These are phyloP conservation scores for Termitomyces sp. DNA, from an alignment of 1,284 basidiomycete genomes.

Conservation along the genomic window DNA sequence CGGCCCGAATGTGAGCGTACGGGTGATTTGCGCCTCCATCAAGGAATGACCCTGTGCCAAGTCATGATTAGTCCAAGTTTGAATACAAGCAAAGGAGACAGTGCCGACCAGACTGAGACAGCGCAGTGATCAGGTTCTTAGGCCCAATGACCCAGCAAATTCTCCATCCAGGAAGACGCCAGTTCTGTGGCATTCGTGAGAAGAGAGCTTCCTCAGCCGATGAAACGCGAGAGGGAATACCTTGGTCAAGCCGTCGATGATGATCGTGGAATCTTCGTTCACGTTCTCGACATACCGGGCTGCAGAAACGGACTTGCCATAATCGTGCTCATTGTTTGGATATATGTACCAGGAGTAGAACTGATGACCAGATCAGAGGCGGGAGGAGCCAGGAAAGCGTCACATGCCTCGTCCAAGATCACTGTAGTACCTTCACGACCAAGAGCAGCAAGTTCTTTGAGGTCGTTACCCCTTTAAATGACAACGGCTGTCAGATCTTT, in stretches of 20 bases:
- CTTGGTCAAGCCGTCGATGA: slow-evolving; percentile 93
- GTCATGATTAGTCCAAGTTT: slow-evolving; percentile 5
- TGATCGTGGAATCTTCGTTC: slow-evolving; percentile 74
- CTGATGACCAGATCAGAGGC: slow-evolving; percentile 29
- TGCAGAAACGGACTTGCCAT: slow-evolving; percentile 77
- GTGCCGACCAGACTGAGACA: slow-evolving; percentile 71
- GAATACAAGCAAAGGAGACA: neutral
- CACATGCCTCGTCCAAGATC: slow-evolving; percentile 77
- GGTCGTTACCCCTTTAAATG: slow-evolving; percentile 63
- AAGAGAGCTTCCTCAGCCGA: neutral
- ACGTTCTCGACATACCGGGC: slow-evolving; percentile 85
- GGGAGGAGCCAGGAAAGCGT: neutral
- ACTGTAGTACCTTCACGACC: slow-evolving; percentile 73
- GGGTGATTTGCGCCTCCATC: slow-evolving; percentile 89
- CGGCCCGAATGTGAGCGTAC: slow-evolving; percentile 35
- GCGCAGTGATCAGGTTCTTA: slow-evolving; percentile 80
- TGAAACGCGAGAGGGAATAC: slow-evolving; percentile 29
- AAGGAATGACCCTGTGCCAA: slow-evolving; percentile 64
- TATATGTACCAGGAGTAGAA: slow-evolving; percentile 95
- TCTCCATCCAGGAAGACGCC: slow-evolving; percentile 90
- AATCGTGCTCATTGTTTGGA: slow-evolving; percentile 68
- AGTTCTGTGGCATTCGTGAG: slow-evolving; percentile 48
- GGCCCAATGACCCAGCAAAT: slow-evolving; percentile 96
- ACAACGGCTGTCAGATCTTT: neutral
- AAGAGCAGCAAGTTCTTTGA: slow-evolving; percentile 75